These are phyloP conservation scores for Nakazawaea ambrosiae DNA, from an alignment of 805 yeast species.

Conservation along the genomic window DNA sequence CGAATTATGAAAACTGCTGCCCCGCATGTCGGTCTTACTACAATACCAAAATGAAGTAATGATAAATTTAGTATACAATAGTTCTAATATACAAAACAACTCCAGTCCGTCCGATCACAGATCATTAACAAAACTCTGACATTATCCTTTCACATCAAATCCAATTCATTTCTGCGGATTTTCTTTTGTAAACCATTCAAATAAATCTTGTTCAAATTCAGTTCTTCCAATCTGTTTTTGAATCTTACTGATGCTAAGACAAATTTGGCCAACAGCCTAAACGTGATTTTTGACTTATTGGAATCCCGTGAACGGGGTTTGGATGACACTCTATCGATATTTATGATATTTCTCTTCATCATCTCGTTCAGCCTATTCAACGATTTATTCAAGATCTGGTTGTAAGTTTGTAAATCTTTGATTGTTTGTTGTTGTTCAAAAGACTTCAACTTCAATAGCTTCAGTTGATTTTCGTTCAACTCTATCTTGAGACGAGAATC, in stretches of 20 bases:
- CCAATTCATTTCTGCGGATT: slow-evolving; percentile 23
- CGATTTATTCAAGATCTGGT: slow-evolving; percentile 2
- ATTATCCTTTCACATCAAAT: slow-evolving; percentile 4
- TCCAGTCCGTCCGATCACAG: too few relatives aligned
- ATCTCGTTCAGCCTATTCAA: neutral
- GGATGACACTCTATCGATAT: neutral
- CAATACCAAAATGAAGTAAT: neutral
- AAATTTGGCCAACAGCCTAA: slow-evolving; percentile 23
- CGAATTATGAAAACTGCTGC: neutral
- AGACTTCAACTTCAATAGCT: neutral
- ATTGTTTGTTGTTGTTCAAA: slow-evolving; percentile 2
- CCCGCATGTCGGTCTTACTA: neutral
- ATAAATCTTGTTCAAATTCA: slow-evolving; percentile 18
- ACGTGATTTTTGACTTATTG: slow-evolving; percentile 15
- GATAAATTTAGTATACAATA: neutral
- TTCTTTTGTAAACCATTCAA: slow-evolving; percentile 20
- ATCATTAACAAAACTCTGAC: too few relatives aligned
- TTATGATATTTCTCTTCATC: slow-evolving; percentile 1
- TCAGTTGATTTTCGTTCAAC: neutral
- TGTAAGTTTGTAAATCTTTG: slow-evolving; percentile 7
- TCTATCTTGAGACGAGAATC: neutral
- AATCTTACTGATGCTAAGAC: slow-evolving; percentile 32
- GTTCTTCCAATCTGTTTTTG: slow-evolving; percentile 25
- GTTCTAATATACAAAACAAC: neutral
- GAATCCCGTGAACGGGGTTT: neutral